Evolutionary conservation across 2,329 filamentous ascomycete species (phyloP).

Genomic region (Bipolaris bicolor): DNA sequence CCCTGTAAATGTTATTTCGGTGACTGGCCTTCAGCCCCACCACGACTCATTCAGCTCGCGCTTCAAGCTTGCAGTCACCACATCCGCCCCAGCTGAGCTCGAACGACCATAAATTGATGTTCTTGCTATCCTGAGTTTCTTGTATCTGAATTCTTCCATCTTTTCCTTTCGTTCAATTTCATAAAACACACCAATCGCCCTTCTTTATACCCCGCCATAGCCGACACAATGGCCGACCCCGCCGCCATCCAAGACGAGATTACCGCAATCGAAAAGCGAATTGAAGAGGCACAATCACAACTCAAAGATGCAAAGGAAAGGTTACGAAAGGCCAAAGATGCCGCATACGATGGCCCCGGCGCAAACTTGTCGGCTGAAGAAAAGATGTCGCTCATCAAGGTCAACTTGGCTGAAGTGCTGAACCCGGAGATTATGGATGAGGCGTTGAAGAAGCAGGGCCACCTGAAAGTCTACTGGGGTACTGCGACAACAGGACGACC

Average conservation of each 20-base stretch:
- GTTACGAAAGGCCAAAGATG: slow-evolving; percentile 33
- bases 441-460: slow-evolving; percentile 68
- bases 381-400: slow-evolving; percentile 75
- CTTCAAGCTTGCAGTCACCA: slow-evolving; percentile 14
- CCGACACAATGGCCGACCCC: slow-evolving; percentile 41
- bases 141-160: not conserved
- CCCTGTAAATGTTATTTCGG: slow-evolving; percentile 18
- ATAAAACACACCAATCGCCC: slow-evolving; percentile 24
- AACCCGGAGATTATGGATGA: slow-evolving; percentile 83
- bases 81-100: slow-evolving; percentile 15
- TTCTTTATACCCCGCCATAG: slow-evolving; percentile 41
- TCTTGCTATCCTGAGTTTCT: not conserved
- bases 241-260: slow-evolving; percentile 41
- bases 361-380: slow-evolving; percentile 58
- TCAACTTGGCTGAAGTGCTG: slow-evolving; percentile 81
- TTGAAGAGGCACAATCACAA: slow-evolving; percentile 38
- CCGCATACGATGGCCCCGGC: slow-evolving; percentile 27
- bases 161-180: not conserved
- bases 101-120: slow-evolving; percentile 4
- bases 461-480: slow-evolving; percentile 85
- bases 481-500: slow-evolving; percentile 86
- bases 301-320: slow-evolving; percentile 40
- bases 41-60: slow-evolving; percentile 27
- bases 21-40: slow-evolving; percentile 20
- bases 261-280: slow-evolving; percentile 41